Evolutionary conservation across 192 early-diverging fungal species (phyloP), one percentile per base, ranked within the genome.

Genomic region (Podila epigama): DNA sequence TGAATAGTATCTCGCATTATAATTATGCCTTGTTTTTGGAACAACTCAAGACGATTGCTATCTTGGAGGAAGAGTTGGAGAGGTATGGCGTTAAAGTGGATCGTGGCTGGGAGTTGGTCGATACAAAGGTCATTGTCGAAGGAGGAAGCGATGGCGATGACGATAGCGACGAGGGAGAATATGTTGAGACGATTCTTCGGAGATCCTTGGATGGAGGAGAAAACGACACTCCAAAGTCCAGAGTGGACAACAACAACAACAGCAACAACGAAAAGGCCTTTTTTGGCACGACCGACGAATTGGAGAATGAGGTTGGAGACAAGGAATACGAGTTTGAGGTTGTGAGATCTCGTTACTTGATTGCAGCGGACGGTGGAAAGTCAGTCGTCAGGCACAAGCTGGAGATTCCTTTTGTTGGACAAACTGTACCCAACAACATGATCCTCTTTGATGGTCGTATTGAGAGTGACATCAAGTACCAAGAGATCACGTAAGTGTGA

Each of bases 331-430:
- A 73, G 36, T 56, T 44, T 0, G 60, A 71, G 32, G 32, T 65
- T 2, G 42, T 80, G 0, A 36, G 63, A 0, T 71, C 70, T 20
- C 20, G 62, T 35, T 80, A 80, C 35, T 44, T 80, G 31, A 67
- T 80, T 20, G 79, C 58, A 0, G 68, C 68, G 1, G 79, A 80
- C 22, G 79, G 79, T 15, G 79, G 79, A 16, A 60, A 67, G 41
- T 73, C 70, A 5, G 66, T 62, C 20, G 79, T 80, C 35, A 63
- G 70, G 5, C 79, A 80, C 48, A 70, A 73, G 55, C n/a, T 80
- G 33, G 22, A 40, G 31, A 80, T 70, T 20, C 48, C 58, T 1
- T 80, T 80, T 53, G 27, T 34, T 13, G 78, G 78, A 5, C 39
- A 34, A 9, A 72, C 78, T 10, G 28, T 70, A 20, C 54, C 57